These are phyloP conservation scores for Talaromyces sp. DNA, from an alignment of 2,329 filamentous ascomycete species.

Conservation along the genomic window DNA sequence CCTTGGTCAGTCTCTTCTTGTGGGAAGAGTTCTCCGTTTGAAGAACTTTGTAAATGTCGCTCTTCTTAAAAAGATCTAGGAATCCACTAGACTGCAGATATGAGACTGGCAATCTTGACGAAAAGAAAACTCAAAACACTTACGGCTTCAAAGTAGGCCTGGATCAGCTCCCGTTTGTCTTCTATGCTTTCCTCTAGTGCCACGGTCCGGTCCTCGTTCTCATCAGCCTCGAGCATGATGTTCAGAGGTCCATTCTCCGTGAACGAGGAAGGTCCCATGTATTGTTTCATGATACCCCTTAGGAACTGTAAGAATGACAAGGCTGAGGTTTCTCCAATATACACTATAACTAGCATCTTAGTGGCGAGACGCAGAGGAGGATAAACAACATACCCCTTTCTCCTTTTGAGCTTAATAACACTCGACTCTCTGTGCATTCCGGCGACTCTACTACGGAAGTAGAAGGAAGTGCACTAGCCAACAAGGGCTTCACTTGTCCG, in stretches of 20 bases:
- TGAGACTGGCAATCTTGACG: slow-evolving; percentile 4
- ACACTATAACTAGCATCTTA: slow-evolving; percentile 4
- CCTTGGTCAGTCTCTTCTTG: slow-evolving; percentile 17
- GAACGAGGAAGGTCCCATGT: slow-evolving; percentile 53
- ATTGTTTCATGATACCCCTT: slow-evolving; percentile 44
- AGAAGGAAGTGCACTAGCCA: neutral
- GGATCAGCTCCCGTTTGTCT: slow-evolving; percentile 31
- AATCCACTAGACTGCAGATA: slow-evolving; percentile 37
- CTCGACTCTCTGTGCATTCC: slow-evolving; percentile 9
- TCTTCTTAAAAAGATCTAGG: slow-evolving; percentile 31
- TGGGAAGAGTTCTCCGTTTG: slow-evolving; percentile 6
- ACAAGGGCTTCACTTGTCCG: neutral
- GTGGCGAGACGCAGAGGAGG: neutral
- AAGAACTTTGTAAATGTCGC: slow-evolving; percentile 18
- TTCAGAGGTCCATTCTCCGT: slow-evolving; percentile 49
- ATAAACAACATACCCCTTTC: slow-evolving; percentile 7
- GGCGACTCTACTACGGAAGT: slow-evolving; percentile 3
- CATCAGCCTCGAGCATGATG: slow-evolving; percentile 50
- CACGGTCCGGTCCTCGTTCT: slow-evolving; percentile 28
- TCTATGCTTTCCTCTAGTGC: slow-evolving; percentile 28
- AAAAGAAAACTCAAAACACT: slow-evolving; percentile 1
- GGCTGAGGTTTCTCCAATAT: slow-evolving; percentile 45
- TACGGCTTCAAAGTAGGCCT: slow-evolving; percentile 25
- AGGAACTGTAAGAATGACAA: slow-evolving; percentile 53
- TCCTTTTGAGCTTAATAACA: slow-evolving; percentile 10